phyloP scores from a whole-genome alignment of 169 alveolate genomes.

The Plasmodium sp. region DNA sequence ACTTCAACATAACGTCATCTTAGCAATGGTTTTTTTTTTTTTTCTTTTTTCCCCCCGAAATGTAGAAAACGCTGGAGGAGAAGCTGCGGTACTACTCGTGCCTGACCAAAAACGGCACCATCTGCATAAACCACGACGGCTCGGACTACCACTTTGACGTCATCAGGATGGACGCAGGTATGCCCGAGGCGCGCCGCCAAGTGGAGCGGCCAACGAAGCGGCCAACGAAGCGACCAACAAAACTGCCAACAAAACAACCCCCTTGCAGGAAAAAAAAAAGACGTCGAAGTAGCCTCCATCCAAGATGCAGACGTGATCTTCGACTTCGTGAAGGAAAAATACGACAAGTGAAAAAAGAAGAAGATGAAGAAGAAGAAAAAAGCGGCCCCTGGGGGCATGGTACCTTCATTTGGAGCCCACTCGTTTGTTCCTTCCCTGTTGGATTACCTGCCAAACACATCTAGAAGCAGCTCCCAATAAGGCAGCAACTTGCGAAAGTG shows the following conservation, averaged over 20 bases:
- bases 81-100: conserved; percentile 52
- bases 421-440: neutral
- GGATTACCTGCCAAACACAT: neutral
- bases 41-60: neutral
- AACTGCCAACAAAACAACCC: neutral
- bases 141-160: conserved; percentile 40
- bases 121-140: conserved; percentile 17
- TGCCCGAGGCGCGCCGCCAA: neutral
- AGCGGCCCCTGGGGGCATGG: neutral
- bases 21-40: neutral
- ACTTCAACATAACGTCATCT: neutral
- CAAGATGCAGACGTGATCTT: conserved; percentile 60
- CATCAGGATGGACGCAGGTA: conserved; percentile 51
- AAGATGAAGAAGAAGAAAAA: neutral
- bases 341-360: conserved; percentile 4
- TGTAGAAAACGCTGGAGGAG: conserved; percentile 56
- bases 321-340: conserved; percentile 69
- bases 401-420: neutral
- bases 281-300: conserved; percentile 66
- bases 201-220: neutral
- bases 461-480: neutral
- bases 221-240: neutral
- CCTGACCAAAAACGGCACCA: conserved; percentile 33
- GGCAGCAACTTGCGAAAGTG: neutral
- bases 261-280: conserved; percentile 29